Evolutionary conservation across 805 yeast species (phyloP).

Genomic region (Jamesozyma lodderae): DNA sequence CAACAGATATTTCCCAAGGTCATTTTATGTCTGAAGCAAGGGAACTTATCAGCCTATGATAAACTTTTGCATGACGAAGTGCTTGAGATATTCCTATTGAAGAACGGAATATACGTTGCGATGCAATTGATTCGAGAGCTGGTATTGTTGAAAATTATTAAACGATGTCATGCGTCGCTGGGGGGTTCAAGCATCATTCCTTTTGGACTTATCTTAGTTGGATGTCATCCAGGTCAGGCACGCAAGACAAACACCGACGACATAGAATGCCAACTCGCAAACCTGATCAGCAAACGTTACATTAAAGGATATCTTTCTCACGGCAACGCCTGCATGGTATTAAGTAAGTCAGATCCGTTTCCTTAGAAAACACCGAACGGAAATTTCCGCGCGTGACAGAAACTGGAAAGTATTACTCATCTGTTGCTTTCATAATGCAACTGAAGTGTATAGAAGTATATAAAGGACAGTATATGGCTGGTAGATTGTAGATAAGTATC

Average conservation of each 20-base stretch:
- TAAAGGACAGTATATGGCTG: no score
- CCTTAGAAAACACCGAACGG: no score
- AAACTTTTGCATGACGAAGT: constrained; percentile 33
- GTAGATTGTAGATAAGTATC: no score
- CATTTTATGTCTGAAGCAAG: constrained; percentile 40
- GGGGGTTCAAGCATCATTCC: constrained; percentile 13
- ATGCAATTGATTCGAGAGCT: constrained; percentile 43
- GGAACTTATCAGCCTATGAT: constrained; percentile 50
- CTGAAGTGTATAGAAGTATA: no score
- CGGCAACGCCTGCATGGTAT: constrained; percentile 59
- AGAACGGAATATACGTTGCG: constrained; percentile 51
- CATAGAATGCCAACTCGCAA: constrained; percentile 62
- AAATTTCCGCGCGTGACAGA: no score
- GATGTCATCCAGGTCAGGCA: not conserved
- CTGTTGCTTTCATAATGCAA: no score
- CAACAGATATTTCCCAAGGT: constrained; percentile 37
- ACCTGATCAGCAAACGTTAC: constrained; percentile 47
- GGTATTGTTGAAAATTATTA: constrained; percentile 44
- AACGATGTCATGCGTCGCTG: constrained; percentile 17
- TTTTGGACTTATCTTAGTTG: constrained; percentile 1
- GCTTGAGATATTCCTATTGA: constrained; percentile 45
- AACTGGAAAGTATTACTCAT: no score
- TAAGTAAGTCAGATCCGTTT: constrained; percentile 68
- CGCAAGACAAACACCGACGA: constrained; percentile 28
- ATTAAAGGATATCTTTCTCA: constrained; percentile 81